Conservation (phyloP, 2,329 filamentous ascomycete genomes). For the Plectosphaerella cucumerina region DNA sequence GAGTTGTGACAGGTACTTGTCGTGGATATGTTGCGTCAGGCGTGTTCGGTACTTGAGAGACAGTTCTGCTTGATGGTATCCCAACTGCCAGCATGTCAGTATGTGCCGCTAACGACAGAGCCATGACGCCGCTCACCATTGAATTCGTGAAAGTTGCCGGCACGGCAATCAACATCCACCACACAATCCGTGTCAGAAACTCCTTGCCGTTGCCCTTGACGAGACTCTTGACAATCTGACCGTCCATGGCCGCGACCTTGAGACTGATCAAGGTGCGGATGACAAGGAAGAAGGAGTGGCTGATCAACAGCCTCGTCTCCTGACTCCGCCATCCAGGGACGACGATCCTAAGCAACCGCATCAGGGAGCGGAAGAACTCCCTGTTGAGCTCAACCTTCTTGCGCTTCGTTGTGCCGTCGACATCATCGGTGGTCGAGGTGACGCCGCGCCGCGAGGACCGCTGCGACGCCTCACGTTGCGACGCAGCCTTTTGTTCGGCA, state of each 20-base stretch:
- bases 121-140: slow-evolving; percentile 65
- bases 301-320: slow-evolving; percentile 79
- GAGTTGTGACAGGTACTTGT: slow-evolving; percentile 94
- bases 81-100: slow-evolving; percentile 56
- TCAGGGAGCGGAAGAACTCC: slow-evolving; percentile 71
- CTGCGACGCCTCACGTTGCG: slow-evolving; percentile 60
- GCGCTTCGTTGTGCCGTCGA: slow-evolving; percentile 36
- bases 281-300: slow-evolving; percentile 91
- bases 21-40: slow-evolving; percentile 90
- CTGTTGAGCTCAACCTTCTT: slow-evolving; percentile 91
- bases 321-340: slow-evolving; percentile 88
- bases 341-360: slow-evolving; percentile 77
- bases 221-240: slow-evolving; percentile 83
- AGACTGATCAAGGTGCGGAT: slow-evolving; percentile 87
- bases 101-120: not conserved
- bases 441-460: slow-evolving; percentile 38
- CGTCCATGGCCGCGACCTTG: slow-evolving; percentile 95
- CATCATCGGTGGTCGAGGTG: slow-evolving; percentile 39
- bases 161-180: slow-evolving; percentile 98
- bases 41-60: slow-evolving; percentile 89
- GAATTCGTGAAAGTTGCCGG: slow-evolving; percentile 98
- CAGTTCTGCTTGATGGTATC: slow-evolving; percentile 94
- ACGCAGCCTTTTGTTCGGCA: slow-evolving; percentile 85
- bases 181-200: slow-evolving; percentile 82
- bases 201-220: slow-evolving; percentile 89